Base-by-base conservation (phyloP, 768 basidiomycete species). In the Tricholoma hemisulphureum region DNA sequence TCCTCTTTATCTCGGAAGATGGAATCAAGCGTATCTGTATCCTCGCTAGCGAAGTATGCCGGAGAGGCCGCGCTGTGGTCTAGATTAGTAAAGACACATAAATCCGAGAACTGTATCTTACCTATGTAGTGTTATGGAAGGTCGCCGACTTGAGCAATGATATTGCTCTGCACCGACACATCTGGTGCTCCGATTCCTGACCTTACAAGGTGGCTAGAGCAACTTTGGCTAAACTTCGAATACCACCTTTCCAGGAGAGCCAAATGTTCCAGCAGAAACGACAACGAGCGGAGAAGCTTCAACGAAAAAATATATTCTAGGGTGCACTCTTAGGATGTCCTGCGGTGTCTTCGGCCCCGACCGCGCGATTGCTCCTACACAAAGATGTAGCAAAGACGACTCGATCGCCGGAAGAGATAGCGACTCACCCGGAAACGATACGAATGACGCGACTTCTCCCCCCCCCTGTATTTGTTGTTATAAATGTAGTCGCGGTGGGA, bases 61-160 rank as follows among this genome's bases (percentile, higher is more conserved):
- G 68, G 18, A 59, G 75, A 68, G 2, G 71, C 57, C 24, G 73
- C 45, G 58, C 74, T 76, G 58, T 81, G 81, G 58, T 81, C 81
- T 82, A 28, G 24, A 43, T 24, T 7, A 6, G 18, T 31, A 2
- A 20, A 34, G n/a, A 48, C 28, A n/a, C 4, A 20, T 23, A 9
- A 14, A 2, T 32, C 14, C 14, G 6, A 48, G 14, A 5, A 9
- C 6, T 35, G 35, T 23, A 18, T 54, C 65, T 35, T 52, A 81
- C 83, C 84, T 61, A 79, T 76, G 55, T 81, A 84, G 60, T 89
- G 82, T 66, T 88, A 87, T 1, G 89, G 88, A 10, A 92, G 80
- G 53, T 89, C 83, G 14, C 88, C 77, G 24, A 83, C 51, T 58
- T 76, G 73, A 7, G 70, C 63, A 31, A 93, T 79, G 9, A 74